Conservation (phyloP, 148 eudicot genomes). For the Rhododendron kiyosumense region DNA sequence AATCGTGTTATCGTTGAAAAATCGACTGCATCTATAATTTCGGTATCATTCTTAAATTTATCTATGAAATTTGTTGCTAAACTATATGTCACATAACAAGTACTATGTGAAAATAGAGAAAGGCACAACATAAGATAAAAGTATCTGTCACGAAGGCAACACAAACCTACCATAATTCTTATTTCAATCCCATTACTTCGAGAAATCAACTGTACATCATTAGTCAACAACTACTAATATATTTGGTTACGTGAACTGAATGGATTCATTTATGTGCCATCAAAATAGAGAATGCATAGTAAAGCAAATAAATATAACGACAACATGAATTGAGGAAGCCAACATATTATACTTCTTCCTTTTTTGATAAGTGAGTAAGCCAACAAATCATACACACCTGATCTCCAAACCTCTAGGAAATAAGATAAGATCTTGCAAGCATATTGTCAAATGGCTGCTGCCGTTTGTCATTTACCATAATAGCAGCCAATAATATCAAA, state of each 20-base stretch:
- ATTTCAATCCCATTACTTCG: not conserved
- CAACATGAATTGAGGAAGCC: not conserved
- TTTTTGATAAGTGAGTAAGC: not conserved
- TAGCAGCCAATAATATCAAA: too few species aligned
- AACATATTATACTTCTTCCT: too few species aligned
- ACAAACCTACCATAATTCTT: not conserved
- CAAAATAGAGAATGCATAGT: not conserved
- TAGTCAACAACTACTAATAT: not conserved
- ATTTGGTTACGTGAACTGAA: not conserved
- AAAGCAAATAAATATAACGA: not conserved
- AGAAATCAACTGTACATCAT: not conserved
- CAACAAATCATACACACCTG: slow-evolving; percentile 25
- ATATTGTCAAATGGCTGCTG: slow-evolving; percentile 33
- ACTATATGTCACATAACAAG: too few species aligned
- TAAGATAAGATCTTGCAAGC: slow-evolving; percentile 31
- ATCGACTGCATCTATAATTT: too few species aligned
- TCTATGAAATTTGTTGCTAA: too few species aligned
- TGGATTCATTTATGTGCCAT: not conserved
- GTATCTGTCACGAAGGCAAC: too few species aligned
- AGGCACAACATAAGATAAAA: too few species aligned
- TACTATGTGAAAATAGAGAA: too few species aligned
- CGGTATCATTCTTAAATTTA: too few species aligned
- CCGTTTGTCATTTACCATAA: too few species aligned
- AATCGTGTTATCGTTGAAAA: too few species aligned
- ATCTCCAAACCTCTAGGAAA: slow-evolving; percentile 28